Evolutionary conservation across 768 basidiomycete genomes (phyloP).

Genomic region (Brasilioporus rufonigricans): DNA sequence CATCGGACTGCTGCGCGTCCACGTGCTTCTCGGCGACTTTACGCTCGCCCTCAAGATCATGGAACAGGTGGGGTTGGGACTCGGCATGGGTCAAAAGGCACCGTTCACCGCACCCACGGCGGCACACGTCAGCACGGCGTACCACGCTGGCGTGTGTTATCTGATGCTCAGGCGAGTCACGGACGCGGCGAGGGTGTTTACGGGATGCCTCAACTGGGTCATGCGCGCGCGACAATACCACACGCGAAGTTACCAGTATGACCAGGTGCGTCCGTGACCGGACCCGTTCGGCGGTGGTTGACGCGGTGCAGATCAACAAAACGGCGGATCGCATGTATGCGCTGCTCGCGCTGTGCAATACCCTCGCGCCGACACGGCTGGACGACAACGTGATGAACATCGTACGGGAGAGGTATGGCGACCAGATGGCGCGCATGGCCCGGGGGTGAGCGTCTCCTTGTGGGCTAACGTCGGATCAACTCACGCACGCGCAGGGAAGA

Average conservation of each 20-base stretch:
- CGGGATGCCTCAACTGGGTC: conserved; percentile 91
- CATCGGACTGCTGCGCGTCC: conserved; percentile 92
- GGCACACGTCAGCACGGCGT: conserved; percentile 93
- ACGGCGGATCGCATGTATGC: conserved; percentile 98
- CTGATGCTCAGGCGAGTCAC: conserved; percentile 92
- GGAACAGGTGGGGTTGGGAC: conserved; percentile 89
- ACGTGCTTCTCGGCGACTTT: conserved; percentile 94
- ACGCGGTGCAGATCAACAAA: conserved; percentile 76
- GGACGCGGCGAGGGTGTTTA: conserved; percentile 93
- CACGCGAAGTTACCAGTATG: conserved; percentile 94
- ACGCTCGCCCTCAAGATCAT: conserved; percentile 93
- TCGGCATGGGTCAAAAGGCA: conserved; percentile 89
- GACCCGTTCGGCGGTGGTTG: neutral
- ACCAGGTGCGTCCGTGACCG: conserved; percentile 56
- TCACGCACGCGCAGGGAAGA: conserved; percentile 48
- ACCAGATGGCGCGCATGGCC: conserved; percentile 83
- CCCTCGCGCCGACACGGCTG: conserved; percentile 85
- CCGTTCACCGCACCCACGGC: conserved; percentile 94
- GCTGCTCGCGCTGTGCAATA: conserved; percentile 89
- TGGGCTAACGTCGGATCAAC: neutral
- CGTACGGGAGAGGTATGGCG: conserved; percentile 91
- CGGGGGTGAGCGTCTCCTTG: conserved; percentile 58
- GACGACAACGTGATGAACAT: conserved; percentile 94
- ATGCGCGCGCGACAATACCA: conserved; percentile 96
- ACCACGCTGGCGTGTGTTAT: conserved; percentile 97